Conservation (phyloP, 331 rosid genomes). For the Erythrophleum ivorense region DNA sequence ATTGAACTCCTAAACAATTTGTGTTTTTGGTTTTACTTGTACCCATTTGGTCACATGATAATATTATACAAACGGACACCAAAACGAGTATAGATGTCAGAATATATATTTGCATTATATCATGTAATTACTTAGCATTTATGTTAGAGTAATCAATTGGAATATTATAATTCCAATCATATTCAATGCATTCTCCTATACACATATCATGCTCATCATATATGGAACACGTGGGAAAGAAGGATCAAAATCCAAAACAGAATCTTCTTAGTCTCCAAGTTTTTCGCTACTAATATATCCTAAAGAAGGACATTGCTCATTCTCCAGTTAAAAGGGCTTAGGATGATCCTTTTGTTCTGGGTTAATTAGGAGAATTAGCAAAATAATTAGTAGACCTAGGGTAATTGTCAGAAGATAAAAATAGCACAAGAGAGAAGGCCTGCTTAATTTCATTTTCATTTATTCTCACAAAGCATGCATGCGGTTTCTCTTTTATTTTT, state of each 20-base stretch:
- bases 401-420: background rate
- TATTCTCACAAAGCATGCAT: background rate
- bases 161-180: slow-evolving; percentile 7
- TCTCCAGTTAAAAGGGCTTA: slow-evolving; percentile 15
- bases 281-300: slow-evolving; percentile 45
- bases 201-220: slow-evolving; percentile 4
- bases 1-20: slow-evolving; percentile 38
- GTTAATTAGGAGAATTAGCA: background rate
- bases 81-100: slow-evolving; percentile 40
- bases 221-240: slow-evolving; percentile 47
- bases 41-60: slow-evolving; percentile 41
- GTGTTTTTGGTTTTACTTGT: slow-evolving; percentile 21
- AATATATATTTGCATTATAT: slow-evolving; percentile 30
- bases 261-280: slow-evolving; percentile 54
- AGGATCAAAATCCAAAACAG: slow-evolving; percentile 45
- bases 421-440: slow-evolving; percentile 3
- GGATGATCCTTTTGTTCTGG: slow-evolving; percentile 8
- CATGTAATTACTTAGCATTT: slow-evolving; percentile 3
- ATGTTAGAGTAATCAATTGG: background rate
- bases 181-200: slow-evolving; percentile 25
- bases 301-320: slow-evolving; percentile 2
- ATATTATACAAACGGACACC: slow-evolving; percentile 35
- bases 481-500: background rate
- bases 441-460: slow-evolving; percentile 1
- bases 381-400: background rate